phyloP scores from a whole-genome alignment of 371 early-diverging fungal species.

The Mortierella sp. region DNA sequence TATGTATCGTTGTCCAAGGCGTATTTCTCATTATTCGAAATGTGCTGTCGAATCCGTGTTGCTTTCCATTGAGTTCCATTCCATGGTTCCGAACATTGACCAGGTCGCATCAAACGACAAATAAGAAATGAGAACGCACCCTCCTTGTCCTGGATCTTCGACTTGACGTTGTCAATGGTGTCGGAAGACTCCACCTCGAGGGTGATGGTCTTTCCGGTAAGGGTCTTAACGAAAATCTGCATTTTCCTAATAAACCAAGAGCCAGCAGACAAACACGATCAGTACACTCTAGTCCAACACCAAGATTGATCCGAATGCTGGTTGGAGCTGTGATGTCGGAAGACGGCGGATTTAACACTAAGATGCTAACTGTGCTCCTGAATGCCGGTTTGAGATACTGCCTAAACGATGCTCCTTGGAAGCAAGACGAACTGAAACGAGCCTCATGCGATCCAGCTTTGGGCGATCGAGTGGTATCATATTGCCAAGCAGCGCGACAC shows the following conservation, averaged over 20 bases:
- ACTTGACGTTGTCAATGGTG: constrained; percentile 96
- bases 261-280: background rate
- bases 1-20: too few relatives aligned
- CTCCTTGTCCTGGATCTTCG: constrained; percentile 99
- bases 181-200: constrained; percentile 98
- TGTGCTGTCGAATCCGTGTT: too few relatives aligned
- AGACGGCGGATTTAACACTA: too few relatives aligned
- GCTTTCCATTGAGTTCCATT: too few relatives aligned
- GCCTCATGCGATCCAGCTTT: background rate
- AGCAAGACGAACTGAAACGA: too few relatives aligned
- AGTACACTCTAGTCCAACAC: constrained; percentile 1
- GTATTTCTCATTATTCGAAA: too few relatives aligned
- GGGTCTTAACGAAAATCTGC: constrained; percentile 98
- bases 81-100: too few relatives aligned
- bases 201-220: constrained; percentile 98
- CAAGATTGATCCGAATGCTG: background rate
- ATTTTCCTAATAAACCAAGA: constrained; percentile 58
- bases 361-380: background rate
- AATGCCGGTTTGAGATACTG: background rate
- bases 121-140: constrained; percentile 58
- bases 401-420: too few relatives aligned
- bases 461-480: too few relatives aligned
- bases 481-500: too few relatives aligned
- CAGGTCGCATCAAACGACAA: too few relatives aligned
- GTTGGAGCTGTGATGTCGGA: background rate